Base-by-base conservation (phyloP, 208 protist species). In the Leishmania martiniquensis region DNA sequence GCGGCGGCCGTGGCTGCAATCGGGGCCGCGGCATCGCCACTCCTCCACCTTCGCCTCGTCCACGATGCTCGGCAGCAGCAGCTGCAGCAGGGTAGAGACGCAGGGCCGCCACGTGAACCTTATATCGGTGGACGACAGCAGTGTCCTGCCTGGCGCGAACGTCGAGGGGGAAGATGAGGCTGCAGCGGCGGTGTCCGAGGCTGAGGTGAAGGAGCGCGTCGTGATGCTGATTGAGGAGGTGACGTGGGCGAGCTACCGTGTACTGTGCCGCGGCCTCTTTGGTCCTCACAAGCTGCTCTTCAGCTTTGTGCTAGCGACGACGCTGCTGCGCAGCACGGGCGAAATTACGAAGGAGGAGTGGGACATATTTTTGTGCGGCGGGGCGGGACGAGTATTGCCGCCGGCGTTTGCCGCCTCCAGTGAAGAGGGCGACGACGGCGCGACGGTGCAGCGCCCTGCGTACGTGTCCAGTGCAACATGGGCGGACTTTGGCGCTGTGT, bases 181-280 rank as follows among this genome's bases (percentile, higher is more conserved):
- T 12, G 68, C 63, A n/a, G 70, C 37, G 32, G 79, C 57, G 22
- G 20, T 73, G 25, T 55, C 81, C 0, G 75, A 81, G 60, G 79
- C 80, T 1, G 81, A 77, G 37, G 89, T 97, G 44, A 78, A 91
- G 52, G 78, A 84, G 32, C 88, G 89, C 32, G 90, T 98, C 68
- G 52, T 75, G 70, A 84, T 95, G 79, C 86, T 98, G 12, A 86
- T 93, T 39, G 85, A 87, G 74, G 92, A 91, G 70, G 82, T 95
- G 42, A 98, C 95, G 52, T 88, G 88, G 77, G 85, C 94, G 73
- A 94, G 95, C 47, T 99, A 97, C 82, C 87, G 85, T 65, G 97
- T 93, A 39, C 88, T 99, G 45, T 99, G 97, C 90, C 93, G 97
- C 51, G 97, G 96, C n/a, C 92, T 99, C 39, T 99, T 99, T 79